phyloP scores from a whole-genome alignment of 2,329 filamentous ascomycete genomes.

The Myriosclerotinia scirpicola region DNA sequence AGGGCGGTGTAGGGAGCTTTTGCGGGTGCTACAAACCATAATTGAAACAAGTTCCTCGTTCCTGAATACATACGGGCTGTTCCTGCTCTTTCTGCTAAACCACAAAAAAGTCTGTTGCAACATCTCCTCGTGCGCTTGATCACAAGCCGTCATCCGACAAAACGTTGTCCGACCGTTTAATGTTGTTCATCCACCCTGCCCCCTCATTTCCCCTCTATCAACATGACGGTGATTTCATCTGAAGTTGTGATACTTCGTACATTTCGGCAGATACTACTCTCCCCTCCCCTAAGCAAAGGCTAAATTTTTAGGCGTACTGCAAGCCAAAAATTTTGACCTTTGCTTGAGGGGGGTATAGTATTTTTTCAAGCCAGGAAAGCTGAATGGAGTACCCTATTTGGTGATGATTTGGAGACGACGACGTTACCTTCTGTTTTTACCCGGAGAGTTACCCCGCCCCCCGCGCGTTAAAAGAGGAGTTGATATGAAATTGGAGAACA shows the following conservation, averaged over 20 bases:
- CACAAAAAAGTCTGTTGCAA: neutral
- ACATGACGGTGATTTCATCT: conserved; percentile 1
- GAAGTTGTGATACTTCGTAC: conserved; percentile 9
- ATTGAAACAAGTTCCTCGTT: neutral
- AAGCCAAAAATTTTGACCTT: no score
- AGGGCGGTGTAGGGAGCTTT: neutral
- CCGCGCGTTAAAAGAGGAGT: neutral
- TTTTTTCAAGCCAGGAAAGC: neutral
- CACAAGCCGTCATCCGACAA: neutral
- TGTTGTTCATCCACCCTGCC: neutral
- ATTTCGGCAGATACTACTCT: neutral
- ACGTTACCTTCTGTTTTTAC: neutral
- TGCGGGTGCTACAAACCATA: neutral
- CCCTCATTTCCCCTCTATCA: neutral
- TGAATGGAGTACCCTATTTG: neutral
- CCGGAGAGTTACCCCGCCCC: neutral
- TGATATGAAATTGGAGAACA: neutral
- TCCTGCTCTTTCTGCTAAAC: neutral
- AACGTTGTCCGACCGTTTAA: neutral
- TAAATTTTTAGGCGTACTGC: no score
- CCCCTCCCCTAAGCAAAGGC: no score
- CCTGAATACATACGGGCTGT: neutral
- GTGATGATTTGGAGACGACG: conserved; percentile 6
- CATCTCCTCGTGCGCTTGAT: neutral
- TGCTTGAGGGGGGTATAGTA: no score